Conservation (phyloP, 208 protist species). For the Trypanosoma avium region DNA sequence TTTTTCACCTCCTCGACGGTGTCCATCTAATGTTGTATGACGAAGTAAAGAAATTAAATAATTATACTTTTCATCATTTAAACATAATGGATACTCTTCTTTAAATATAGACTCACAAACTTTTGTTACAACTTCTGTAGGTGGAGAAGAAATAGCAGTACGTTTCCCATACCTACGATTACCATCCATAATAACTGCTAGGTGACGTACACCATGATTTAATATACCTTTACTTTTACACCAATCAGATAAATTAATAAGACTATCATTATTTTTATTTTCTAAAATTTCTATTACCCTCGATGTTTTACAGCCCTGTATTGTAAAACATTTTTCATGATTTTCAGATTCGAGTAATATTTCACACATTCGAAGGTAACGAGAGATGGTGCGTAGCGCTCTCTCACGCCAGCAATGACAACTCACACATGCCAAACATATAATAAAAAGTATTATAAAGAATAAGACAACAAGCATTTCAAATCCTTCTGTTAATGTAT, state of each 20-base stretch:
- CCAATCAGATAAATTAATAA: background rate
- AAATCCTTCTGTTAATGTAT: slow-evolving; percentile 28
- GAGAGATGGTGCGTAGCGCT: background rate
- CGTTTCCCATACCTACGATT: slow-evolving; percentile 74
- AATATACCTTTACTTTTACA: background rate
- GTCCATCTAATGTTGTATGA: slow-evolving; percentile 68
- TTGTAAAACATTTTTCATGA: background rate
- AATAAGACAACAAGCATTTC: slow-evolving; percentile 26
- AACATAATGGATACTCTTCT: background rate
- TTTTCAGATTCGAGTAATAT: background rate
- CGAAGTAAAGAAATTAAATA: slow-evolving; percentile 44
- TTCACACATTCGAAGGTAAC: background rate
- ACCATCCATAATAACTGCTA: slow-evolving; percentile 92
- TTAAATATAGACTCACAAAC: slow-evolving; percentile 21
- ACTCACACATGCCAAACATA: slow-evolving; percentile 7
- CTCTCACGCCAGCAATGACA: background rate
- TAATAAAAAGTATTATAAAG: slow-evolving; percentile 7
- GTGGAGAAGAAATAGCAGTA: background rate
- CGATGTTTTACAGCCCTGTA: background rate
- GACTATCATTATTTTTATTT: too few species aligned
- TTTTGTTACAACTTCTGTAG: background rate
- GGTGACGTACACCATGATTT: slow-evolving; percentile 60
- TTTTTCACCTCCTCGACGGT: slow-evolving; percentile 79
- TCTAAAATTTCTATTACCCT: too few species aligned
- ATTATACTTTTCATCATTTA: slow-evolving; percentile 27